Evolutionary conservation across 352 stramenopile species (phyloP).

Genomic region (Pythium brassicae): DNA sequence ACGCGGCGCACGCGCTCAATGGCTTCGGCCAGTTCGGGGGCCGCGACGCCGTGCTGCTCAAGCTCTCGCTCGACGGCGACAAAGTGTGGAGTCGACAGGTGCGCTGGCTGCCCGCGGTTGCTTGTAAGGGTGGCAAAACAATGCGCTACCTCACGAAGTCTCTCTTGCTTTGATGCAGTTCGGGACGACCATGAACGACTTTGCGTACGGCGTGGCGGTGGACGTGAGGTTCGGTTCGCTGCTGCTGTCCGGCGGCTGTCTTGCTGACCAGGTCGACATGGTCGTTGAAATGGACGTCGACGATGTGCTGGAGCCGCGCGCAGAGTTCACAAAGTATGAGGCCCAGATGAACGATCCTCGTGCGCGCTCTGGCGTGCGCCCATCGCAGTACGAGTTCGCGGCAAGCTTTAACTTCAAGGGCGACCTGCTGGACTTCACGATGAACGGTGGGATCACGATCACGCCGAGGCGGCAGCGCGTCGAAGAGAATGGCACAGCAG

Average conservation of each 20-base stretch:
- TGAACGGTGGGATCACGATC: constrained; percentile 65
- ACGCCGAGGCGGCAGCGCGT: constrained; percentile 41
- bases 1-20: constrained; percentile 62
- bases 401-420: constrained; percentile 45
- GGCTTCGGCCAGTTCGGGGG: constrained; percentile 65
- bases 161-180: constrained; percentile 30
- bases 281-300: constrained; percentile 42
- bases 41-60: constrained; percentile 62
- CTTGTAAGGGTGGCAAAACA: neutral
- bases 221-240: constrained; percentile 48
- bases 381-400: constrained; percentile 46
- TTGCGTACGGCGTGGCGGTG: constrained; percentile 43
- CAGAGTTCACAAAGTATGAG: constrained; percentile 40
- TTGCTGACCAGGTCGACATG: constrained; percentile 34
- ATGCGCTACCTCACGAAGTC: neutral
- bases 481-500: constrained; percentile 36
- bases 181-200: constrained; percentile 56
- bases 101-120: neutral
- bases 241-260: constrained; percentile 43
- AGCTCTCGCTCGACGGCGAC: constrained; percentile 37
- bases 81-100: constrained; percentile 73
- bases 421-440: constrained; percentile 64
- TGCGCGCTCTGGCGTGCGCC: constrained; percentile 14
- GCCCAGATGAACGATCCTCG: constrained; percentile 46
- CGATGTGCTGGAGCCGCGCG: constrained; percentile 32